These are phyloP conservation scores for Sporothrix schenckii DNA, from an alignment of 2,329 filamentous ascomycete genomes.

Conservation along the genomic window DNA sequence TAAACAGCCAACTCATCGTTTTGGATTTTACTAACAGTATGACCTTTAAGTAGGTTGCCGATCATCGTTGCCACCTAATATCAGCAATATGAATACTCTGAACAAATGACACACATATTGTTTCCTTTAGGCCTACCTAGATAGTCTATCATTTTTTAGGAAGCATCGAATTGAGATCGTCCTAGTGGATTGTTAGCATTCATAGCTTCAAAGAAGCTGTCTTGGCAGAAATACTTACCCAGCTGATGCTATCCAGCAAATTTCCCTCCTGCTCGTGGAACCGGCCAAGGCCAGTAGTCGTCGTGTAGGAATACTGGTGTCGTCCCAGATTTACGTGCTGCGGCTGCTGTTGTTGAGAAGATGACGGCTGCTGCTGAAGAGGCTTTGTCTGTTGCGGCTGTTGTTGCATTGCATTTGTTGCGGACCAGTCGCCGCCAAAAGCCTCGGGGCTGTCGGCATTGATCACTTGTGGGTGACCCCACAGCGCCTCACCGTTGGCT, in stretches of 20 bases:
- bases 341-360: background rate
- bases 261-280: conserved; percentile 14
- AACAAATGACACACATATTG: background rate
- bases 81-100: background rate
- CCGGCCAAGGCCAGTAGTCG: background rate
- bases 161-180: conserved; percentile 26
- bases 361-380: conserved; percentile 8
- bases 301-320: background rate
- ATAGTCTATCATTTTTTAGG: conserved; percentile 11
- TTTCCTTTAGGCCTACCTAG: background rate
- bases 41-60: background rate
- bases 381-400: conserved; percentile 26
- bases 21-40: too few relatives aligned
- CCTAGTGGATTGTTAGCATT: background rate
- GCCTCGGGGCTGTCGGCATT: conserved; percentile 47
- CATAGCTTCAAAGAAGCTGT: background rate
- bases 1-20: background rate
- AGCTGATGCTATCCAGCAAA: conserved; percentile 28
- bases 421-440: conserved; percentile 18
- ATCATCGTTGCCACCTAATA: background rate
- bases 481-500: conserved; percentile 53
- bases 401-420: conserved; percentile 18
- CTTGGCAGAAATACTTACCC: background rate
- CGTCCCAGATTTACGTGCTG: background rate
- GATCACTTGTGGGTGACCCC: conserved; percentile 44